A percentile compares a stretch with the other conserved stretches of the same genome.
These are phyloP conservation scores for Prinsepia uniflora DNA, from an alignment of 306 rosid species.

Conservation along the genomic window DNA sequence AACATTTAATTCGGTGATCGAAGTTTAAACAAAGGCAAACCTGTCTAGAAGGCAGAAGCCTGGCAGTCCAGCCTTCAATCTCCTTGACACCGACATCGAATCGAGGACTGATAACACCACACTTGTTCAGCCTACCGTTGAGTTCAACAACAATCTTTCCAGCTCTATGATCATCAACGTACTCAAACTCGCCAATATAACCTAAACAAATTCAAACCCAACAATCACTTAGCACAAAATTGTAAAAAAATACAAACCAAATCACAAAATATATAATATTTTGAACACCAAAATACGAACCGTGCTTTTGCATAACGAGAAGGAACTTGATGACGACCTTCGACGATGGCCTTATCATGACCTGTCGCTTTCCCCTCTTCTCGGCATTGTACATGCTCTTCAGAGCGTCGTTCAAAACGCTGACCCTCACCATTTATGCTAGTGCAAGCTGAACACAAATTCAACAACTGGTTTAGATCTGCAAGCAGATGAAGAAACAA, in stretches of 20 bases:
- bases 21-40: background rate
- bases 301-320: constrained; percentile 37
- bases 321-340: constrained; percentile 47
- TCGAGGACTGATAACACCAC: constrained; percentile 42
- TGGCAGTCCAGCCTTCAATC: constrained; percentile 45
- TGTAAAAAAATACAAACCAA: background rate
- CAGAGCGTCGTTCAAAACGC: constrained; percentile 42
- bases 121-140: constrained; percentile 42
- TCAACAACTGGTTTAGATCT: constrained; percentile 6
- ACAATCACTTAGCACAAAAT: background rate
- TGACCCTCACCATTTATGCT: constrained; percentile 36
- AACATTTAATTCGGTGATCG: background rate
- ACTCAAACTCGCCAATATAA: constrained; percentile 41
- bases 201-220: constrained; percentile 14
- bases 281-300: constrained; percentile 2
- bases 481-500: background rate
- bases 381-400: constrained; percentile 50
- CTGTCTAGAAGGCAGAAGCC: constrained; percentile 46
- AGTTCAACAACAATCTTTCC: constrained; percentile 42
- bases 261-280: background rate
- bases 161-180: constrained; percentile 40
- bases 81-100: constrained; percentile 41
- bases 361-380: constrained; percentile 43
- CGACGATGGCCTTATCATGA: constrained; percentile 43
- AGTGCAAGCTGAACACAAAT: background rate